Evolutionary conservation across 1,139 yeast genomes (phyloP), one percentile per base, ranked within the genome.

Genomic region (Hemisphaericaspora subhashii): DNA sequence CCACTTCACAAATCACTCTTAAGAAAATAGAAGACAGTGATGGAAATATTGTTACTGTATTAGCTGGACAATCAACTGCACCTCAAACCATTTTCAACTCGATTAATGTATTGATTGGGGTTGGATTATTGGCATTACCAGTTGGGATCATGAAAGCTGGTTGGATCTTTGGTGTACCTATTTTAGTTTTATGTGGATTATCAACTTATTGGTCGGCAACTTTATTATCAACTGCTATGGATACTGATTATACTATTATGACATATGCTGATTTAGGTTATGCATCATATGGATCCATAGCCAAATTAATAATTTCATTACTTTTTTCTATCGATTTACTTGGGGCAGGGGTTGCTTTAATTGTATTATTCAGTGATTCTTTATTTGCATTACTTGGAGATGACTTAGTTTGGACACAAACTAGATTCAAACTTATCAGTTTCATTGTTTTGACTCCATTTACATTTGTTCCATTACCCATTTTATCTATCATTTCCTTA

Each of bases 191-290:
- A 4, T 68, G 77, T 54, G 74, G 75, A 3, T 41, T 66, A 27
- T 46, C 67, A 10, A 71, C 77, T 1, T 70, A 59, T 44, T 72
- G 77, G 77, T 64, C 72, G 3, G 78, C 77, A 2, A 50, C 61
- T 1, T 58, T 72, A 26, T 56, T 72, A 35, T 68, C 75, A 1
- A 58, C 53, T 33, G 53, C 73, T 1, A 68, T 87, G 76, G 89
- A 83, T 49, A 80, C 85, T 1, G 90, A 87, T 57, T 77, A 74
- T 8, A 80, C 90, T 0, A 68, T 90, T 47, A 83, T 83, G 75
- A 86, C 96, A 0, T 90, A 89, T 58, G 95, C 95, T 5, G 97
- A 89, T 59, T 68, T 86, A 50, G 94, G 90, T 6, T 82, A 77
- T 51, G 89, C 86, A 4, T 83, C 92, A 1, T 85, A 81, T 57